Evolutionary conservation across 2,329 filamentous ascomycete genomes (phyloP), one percentile per base, ranked within the genome.

Genomic region (Zasmidium angulare): DNA sequence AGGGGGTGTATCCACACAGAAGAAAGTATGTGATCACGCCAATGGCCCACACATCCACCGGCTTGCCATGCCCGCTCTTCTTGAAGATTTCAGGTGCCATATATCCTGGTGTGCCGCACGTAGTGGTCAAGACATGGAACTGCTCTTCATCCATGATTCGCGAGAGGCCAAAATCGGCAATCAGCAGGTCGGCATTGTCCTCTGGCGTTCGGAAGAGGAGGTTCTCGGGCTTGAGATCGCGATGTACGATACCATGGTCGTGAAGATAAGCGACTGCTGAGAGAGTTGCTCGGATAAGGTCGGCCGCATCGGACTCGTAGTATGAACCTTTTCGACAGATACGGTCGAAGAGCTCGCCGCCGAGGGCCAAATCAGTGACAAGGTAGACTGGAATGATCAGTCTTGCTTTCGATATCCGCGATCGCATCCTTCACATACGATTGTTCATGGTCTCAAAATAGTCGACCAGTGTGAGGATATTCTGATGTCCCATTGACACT

Each of bases 371-470:
- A 72, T 99, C 95, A 47, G 95, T 98, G 53, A 99, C 95, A 40
- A 99, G 88, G 76, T 99, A 99, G 66, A 99, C 85, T 46, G 46
- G 17, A 51, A 22, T 52, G 31, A 22, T 64, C 50, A 63, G 65
- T 36, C 31, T 11, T 3, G 1, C 46, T 20, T 12, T 23, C 14
- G 31, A 6, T 29, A 14, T n/a, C n/a, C 21, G 22, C 14, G 7
- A 20, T 17, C 20, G 12, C 48, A 19, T 14, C 69, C 82, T 58
- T 43, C 36, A 43, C 36, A 7, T 77, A 88, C 86, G 84, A 78
- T 99, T 99, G 80, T 99, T 98, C 90, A 97, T 96, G 6, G 95
- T 99, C 80, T 99, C 95, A 73, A 99, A 99, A 78, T 98, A 99
- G 80, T 99, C 95, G 70, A 98, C 95, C 60, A 99, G 84, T 1